phyloP scores from a whole-genome alignment of 1,139 yeast species.

The Suhomyces panamericanus region DNA sequence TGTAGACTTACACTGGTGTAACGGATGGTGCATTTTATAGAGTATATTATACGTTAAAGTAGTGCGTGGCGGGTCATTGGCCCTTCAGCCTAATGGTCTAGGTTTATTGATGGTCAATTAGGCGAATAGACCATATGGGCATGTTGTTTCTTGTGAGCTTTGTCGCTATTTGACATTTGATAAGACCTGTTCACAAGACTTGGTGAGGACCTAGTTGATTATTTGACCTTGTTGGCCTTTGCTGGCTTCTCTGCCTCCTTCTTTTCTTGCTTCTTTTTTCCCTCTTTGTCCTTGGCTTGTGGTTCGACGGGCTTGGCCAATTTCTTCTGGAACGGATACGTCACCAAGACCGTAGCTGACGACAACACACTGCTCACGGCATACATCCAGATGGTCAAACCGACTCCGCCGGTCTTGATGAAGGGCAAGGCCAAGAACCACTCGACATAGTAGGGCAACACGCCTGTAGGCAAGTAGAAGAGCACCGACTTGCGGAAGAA shows the following conservation, averaged over 20 bases:
- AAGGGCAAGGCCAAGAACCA: slow-evolving; percentile 63
- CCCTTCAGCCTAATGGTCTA: too few species aligned
- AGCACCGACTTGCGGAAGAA: slow-evolving; percentile 60
- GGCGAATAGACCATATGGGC: too few species aligned
- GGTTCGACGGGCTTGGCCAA: slow-evolving; percentile 15
- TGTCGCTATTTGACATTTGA: too few species aligned
- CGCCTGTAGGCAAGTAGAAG: slow-evolving; percentile 59
- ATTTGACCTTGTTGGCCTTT: too few species aligned
- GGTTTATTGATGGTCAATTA: too few species aligned
- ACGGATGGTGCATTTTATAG: neutral
- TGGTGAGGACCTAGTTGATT: too few species aligned
- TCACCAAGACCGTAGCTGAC: slow-evolving; percentile 27
- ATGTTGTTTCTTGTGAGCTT: too few species aligned
- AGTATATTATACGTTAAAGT: neutral
- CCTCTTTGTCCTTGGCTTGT: neutral
- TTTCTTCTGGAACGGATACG: slow-evolving; percentile 29
- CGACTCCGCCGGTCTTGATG: slow-evolving; percentile 55
- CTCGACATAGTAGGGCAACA: slow-evolving; percentile 58
- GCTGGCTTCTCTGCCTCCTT: too few species aligned
- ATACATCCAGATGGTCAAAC: slow-evolving; percentile 54
- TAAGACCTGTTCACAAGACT: too few species aligned
- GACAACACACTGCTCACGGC: slow-evolving; percentile 35
- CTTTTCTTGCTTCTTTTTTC: neutral
- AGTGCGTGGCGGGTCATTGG: too few species aligned
- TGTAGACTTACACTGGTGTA: too few species aligned